phyloP scores from a whole-genome alignment of 148 eudicot species.

The Fagopyrum esculentum region DNA sequence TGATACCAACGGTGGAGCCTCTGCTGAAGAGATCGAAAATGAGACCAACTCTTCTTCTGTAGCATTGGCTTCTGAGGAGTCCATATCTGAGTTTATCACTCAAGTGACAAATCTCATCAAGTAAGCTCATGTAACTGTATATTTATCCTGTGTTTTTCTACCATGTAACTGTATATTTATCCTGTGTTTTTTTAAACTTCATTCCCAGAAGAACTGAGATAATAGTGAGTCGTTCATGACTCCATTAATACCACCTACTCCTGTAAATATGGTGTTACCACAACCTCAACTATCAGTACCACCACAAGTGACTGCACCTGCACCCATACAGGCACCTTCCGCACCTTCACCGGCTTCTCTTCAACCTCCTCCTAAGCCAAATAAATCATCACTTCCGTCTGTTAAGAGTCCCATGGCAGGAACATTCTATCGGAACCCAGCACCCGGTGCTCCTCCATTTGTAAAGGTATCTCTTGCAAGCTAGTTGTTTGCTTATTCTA shows the following conservation, averaged over 20 bases:
- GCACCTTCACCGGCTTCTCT: conserved; percentile 36
- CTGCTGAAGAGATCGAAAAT: conserved; percentile 23
- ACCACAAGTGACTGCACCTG: conserved; percentile 1
- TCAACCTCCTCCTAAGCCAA: conserved; percentile 33
- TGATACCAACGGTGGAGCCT: conserved; percentile 25
- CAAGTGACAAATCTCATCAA: conserved; percentile 72
- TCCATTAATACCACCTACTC: conserved; percentile 30
- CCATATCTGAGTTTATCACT: conserved; percentile 47
- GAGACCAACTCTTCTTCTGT: conserved; percentile 19
- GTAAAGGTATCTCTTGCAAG: conserved; percentile 45
- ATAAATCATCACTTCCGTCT: conserved; percentile 59
- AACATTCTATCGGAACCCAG: conserved; percentile 72
- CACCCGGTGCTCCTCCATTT: conserved; percentile 71
- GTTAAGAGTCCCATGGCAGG: conserved; percentile 81
- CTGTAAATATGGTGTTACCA: too few species aligned
- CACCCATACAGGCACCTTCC: conserved; percentile 21
- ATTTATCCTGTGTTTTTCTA: not conserved
- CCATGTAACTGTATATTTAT: not conserved
- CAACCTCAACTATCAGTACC: conserved; percentile 26
- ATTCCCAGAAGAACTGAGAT: not conserved
- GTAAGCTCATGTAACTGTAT: conserved; percentile 21
- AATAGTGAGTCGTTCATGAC: conserved; percentile 8
- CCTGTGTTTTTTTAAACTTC: not conserved
- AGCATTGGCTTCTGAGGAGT: conserved; percentile 47
- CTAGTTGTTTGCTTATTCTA: not conserved